Base-by-base conservation (phyloP, 2,329 filamentous ascomycete genomes). In the Daldinia eschscholtzii region DNA sequence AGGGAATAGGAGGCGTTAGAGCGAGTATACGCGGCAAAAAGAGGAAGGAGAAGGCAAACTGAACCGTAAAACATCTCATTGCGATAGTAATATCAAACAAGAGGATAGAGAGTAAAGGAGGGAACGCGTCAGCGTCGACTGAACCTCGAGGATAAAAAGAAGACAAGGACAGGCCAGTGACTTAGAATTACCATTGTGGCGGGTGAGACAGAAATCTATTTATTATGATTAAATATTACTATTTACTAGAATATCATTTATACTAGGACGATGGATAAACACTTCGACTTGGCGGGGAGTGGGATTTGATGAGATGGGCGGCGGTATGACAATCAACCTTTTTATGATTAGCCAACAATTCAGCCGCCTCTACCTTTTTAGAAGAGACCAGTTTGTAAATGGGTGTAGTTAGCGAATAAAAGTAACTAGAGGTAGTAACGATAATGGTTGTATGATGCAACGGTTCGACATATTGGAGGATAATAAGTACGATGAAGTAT, bases 1-100 rank as follows among this genome's bases (percentile, higher is more conserved):
- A 59, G 4, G 73, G 74, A 3, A 46, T 60, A 53, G 71, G 71
- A 48, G 70, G 70, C 13, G 68, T 68, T 39, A 75, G 56, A 30
- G 63, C 64, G 15, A 72, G 41, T 23, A 62, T 67, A 12, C 61
- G 52, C 28, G 61, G 64, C n/a, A 70, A 41, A 42, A 37, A 70
- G 28, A 68, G n/a, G 42, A 65, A 50, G 35, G 35, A 57, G 42
- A 66, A 41, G 26, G 65, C 48, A 37, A 53, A 30, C 50, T 52
- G 48, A 41, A 72, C 6, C 7, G 56, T 57, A 33, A 63, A 59
- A 52, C 33, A 41, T 61, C 61, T 69, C 70, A 74, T 70, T n/a
- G 59, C 46, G 42, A 57, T 53, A 20, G 48, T 52, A 28, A 57
- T 52, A 15, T 12, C 55, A 35, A 33, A 23, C 2, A 26, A 30